phyloP scores from a whole-genome alignment of 2,329 filamentous ascomycete genomes.

The Alternaria sp. region DNA sequence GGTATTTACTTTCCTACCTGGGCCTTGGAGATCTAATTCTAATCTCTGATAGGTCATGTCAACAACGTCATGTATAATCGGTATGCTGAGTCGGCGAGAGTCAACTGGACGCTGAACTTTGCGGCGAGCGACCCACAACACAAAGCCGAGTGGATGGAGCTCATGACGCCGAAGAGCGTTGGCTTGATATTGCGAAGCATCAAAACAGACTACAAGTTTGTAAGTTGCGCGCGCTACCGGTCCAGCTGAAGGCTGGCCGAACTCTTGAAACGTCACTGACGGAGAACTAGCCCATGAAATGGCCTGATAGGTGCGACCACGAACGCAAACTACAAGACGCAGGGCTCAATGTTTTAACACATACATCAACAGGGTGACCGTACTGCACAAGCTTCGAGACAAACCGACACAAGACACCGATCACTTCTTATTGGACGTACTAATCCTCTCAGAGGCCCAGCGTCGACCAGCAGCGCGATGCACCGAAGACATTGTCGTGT shows the following conservation, averaged over 20 bases:
- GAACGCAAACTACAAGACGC: neutral
- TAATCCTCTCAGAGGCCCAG: slow-evolving; percentile 77
- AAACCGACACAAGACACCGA: slow-evolving; percentile 58
- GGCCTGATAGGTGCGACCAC: slow-evolving; percentile 67
- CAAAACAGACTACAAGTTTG: slow-evolving; percentile 85
- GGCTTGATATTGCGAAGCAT: slow-evolving; percentile 84
- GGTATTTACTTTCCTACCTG: slow-evolving; percentile 13
- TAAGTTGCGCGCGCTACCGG: slow-evolving; percentile 53
- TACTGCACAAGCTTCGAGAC: slow-evolving; percentile 76
- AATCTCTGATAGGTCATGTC: slow-evolving; percentile 68
- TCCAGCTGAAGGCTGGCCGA: neutral
- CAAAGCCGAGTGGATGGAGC: slow-evolving; percentile 68
- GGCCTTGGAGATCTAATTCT: slow-evolving; percentile 4
- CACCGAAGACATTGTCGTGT: slow-evolving; percentile 78
- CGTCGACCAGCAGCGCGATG: slow-evolving; percentile 75
- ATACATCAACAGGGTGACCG: slow-evolving; percentile 64
- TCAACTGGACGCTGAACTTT: slow-evolving; percentile 79
- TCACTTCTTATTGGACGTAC: slow-evolving; percentile 65
- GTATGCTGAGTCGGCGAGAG: slow-evolving; percentile 80
- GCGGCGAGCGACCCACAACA: slow-evolving; percentile 68
- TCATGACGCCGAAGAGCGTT: slow-evolving; percentile 69
- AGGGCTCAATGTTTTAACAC: neutral
- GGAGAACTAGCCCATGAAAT: slow-evolving; percentile 70
- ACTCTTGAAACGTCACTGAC: neutral
- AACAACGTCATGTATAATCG: slow-evolving; percentile 86